A percentile compares a stretch with the other conserved stretches of the same genome.
Conservation (phyloP, 345 rosid species). For the Linum trigynum region DNA sequence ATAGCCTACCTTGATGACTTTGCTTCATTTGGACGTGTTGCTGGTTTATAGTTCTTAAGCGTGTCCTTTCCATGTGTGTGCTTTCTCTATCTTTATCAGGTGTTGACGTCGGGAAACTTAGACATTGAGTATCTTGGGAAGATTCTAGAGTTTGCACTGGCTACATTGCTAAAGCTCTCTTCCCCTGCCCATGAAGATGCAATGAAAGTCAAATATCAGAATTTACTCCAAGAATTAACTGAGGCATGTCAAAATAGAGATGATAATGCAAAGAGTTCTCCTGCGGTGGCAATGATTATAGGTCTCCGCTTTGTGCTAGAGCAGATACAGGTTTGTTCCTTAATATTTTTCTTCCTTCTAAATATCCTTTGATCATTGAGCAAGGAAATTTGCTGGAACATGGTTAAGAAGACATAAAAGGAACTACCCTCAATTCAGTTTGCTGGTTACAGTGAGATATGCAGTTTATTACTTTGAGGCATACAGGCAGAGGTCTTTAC, state of each 20-base stretch:
- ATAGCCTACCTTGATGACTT: background rate
- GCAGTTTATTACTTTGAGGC: background rate
- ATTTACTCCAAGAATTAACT: conserved; percentile 51
- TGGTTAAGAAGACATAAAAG: too few relatives aligned
- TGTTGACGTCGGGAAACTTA: conserved; percentile 59
- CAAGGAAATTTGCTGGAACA: too few relatives aligned
- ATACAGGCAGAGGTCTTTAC: background rate
- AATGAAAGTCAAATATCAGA: conserved; percentile 41
- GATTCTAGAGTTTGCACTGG: conserved; percentile 66
- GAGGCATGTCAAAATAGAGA: conserved; percentile 40
- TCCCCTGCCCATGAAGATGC: conserved; percentile 61
- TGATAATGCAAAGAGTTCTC: conserved; percentile 31
- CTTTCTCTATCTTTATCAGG: conserved; percentile 23
- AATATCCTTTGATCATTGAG: too few relatives aligned
- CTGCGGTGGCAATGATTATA: conserved; percentile 52
- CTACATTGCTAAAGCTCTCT: conserved; percentile 68
- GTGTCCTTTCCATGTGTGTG: conserved; percentile 1
- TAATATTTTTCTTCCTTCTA: background rate
- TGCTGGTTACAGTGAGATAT: too few relatives aligned
- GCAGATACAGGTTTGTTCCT: conserved; percentile 63
- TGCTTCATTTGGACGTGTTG: background rate
- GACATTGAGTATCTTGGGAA: conserved; percentile 66
- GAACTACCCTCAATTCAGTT: too few relatives aligned
- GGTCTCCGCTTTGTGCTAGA: conserved; percentile 77
- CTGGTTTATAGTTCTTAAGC: background rate